Evolutionary conservation across 208 protist species (phyloP).

Genomic region (Crithidia bombi): DNA sequence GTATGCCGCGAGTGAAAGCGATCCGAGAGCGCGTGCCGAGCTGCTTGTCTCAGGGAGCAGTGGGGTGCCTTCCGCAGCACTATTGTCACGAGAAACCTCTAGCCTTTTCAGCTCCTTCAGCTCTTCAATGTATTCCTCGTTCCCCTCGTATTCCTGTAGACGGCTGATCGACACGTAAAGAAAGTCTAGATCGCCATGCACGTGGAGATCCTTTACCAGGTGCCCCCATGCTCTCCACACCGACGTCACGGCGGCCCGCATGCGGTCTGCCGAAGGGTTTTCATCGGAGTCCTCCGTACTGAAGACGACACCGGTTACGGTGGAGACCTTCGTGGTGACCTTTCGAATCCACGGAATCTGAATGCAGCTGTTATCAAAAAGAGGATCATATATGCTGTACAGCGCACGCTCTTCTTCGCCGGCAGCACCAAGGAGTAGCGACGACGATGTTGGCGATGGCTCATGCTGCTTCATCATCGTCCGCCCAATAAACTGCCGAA

Average conservation of each 20-base stretch:
- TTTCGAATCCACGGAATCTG: constrained; percentile 68
- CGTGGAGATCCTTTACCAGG: constrained; percentile 86
- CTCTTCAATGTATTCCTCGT: constrained; percentile 53
- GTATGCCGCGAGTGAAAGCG: background rate
- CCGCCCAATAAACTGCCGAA: constrained; percentile 78
- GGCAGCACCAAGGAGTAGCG: constrained; percentile 63
- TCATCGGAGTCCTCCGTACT: constrained; percentile 38
- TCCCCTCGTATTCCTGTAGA: constrained; percentile 54
- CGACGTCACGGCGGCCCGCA: constrained; percentile 62
- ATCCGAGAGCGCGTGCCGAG: constrained; percentile 10
- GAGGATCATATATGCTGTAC: constrained; percentile 34
- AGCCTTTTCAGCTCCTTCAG: constrained; percentile 47
- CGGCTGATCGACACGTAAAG: constrained; percentile 78
- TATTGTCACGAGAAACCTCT: constrained; percentile 28
- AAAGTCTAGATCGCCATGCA: constrained; percentile 82
- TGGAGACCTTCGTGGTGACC: constrained; percentile 51
- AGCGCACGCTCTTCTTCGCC: constrained; percentile 34
- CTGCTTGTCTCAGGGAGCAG: constrained; percentile 3
- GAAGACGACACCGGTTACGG: constrained; percentile 55
- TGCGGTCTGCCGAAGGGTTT: constrained; percentile 34
- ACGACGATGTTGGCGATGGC: constrained; percentile 63
- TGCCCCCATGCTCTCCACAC: constrained; percentile 89
- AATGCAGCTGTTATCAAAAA: constrained; percentile 26
- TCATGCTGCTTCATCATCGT: constrained; percentile 82
- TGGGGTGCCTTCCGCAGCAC: background rate